Evolutionary conservation across 352 stramenopile genomes (phyloP), one percentile per base, ranked within the genome.

Genomic region (Pythium dissimile): DNA sequence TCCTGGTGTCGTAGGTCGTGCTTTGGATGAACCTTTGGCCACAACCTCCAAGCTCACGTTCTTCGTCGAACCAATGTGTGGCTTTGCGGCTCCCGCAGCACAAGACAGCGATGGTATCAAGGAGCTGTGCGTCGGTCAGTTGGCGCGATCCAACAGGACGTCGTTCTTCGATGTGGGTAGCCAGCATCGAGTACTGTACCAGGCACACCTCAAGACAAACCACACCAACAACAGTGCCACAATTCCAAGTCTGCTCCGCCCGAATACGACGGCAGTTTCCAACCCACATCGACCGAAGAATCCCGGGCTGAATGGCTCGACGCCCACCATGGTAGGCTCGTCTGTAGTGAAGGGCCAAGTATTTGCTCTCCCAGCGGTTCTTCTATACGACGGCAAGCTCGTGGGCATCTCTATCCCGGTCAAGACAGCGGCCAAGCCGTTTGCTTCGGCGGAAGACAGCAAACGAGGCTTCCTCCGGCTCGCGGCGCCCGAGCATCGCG

Each of bases 301-400:
- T n/a, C 15, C 23, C 4, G 34, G 20, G 23, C 1, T 21, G 11
- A n/a, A n/a, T n/a, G 35, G 3, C 35, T n/a, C 35, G 4, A 23
- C 8, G 4, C 12, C 35, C 38, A 2, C 18, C 6, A 41, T 18
- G 12, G 34, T 8, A 41, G 34, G 34, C 13, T 32, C 30, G 15
- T 26, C 18, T 7, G 23, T 9, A 16, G 9, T 44, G 13, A n/a
- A 52, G 7, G 18, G 15, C 6, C 28, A 13, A 27, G 16, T 13
- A 21, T 15, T 24, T 23, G 10, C 32, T 13, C 0, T n/a, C 5
- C 23, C 61, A 20, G 16, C 44, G 20, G 18, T 68, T 26, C 37
- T 68, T 10, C 35, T 68, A 7, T 68, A 68, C 44, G 32, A 58
- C 4, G 9, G 55, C n/a, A 6, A 54, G 6, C 20, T 68, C 8